These are phyloP conservation scores for Kwoniella europaea DNA, from an alignment of 768 basidiomycete species.

Conservation along the genomic window DNA sequence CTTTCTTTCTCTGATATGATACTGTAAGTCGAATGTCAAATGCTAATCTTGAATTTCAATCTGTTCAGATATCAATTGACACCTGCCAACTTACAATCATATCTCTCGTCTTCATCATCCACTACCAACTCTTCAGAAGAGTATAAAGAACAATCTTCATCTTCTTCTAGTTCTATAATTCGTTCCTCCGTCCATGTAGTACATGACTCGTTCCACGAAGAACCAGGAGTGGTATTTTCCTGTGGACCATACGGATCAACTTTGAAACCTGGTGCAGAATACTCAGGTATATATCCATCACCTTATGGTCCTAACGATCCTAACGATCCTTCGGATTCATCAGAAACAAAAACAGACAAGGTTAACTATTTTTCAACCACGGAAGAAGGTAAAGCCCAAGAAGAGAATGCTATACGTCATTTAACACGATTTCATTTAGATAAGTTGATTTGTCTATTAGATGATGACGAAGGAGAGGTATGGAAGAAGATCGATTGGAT, in stretches of 20 bases:
- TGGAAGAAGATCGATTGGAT: constrained; percentile 70
- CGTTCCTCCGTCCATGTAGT: constrained; percentile 3
- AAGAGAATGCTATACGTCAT: constrained; percentile 55
- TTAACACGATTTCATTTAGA: constrained; percentile 70
- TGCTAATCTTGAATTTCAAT: not conserved
- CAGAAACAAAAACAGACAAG: not conserved
- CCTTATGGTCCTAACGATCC: constrained; percentile 71
- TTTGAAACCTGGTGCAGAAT: constrained; percentile 68
- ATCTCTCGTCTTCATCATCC: constrained; percentile 28
- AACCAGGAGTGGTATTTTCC: constrained; percentile 67
- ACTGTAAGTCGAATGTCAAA: not conserved
- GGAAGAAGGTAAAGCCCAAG: constrained; percentile 5
- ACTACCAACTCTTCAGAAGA: not conserved
- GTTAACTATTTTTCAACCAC: constrained; percentile 28
- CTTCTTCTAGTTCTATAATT: not conserved
- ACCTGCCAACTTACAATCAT: constrained; percentile 14
- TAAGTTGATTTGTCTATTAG: constrained; percentile 65
- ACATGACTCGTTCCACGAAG: not conserved
- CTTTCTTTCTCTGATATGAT: no score
- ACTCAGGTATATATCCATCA: constrained; percentile 74
- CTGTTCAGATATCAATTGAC: constrained; percentile 40
- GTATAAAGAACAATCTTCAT: not conserved
- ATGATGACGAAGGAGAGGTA: constrained; percentile 52
- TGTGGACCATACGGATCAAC: constrained; percentile 77
- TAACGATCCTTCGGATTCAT: not conserved